Evolutionary conservation across 1,139 yeast species (phyloP).

Genomic region (Suhomyces bolitotheri): DNA sequence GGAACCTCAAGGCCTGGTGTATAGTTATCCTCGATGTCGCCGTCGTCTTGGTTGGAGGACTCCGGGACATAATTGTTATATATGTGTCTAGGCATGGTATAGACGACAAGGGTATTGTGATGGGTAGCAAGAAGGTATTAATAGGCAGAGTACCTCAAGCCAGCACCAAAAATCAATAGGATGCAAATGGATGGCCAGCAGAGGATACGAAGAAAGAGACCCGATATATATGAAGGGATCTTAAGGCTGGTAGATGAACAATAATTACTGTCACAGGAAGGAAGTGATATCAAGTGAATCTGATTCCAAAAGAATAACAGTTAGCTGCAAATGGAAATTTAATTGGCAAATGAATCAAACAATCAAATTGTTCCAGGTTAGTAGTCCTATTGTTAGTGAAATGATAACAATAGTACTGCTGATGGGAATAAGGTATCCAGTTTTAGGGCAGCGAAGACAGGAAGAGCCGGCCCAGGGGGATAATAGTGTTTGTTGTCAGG

Average conservation of each 20-base stretch:
- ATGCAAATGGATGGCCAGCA: not conserved
- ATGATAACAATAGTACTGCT: no score
- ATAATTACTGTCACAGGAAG: not conserved
- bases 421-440: no score
- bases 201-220: no score
- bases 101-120: not conserved
- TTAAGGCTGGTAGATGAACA: not conserved
- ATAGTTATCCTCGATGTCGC: constrained; percentile 12
- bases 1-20: constrained; percentile 8
- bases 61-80: constrained; percentile 7
- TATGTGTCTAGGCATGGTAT: constrained; percentile 11
- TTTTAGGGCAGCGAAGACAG: not conserved
- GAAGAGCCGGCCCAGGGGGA: not conserved
- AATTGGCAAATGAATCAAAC: not conserved
- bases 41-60: constrained; percentile 11
- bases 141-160: no score
- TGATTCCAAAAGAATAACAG: not conserved
- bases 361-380: no score
- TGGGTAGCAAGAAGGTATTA: not conserved
- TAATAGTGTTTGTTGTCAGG: not conserved
- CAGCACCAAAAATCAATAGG: not conserved
- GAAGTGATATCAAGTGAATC: no score
- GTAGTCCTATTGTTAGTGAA: no score
- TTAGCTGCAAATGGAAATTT: constrained; percentile 2
- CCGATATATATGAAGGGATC: no score